phyloP scores from a whole-genome alignment of 148 eudicot species.

The Dianthus caryophyllus region DNA sequence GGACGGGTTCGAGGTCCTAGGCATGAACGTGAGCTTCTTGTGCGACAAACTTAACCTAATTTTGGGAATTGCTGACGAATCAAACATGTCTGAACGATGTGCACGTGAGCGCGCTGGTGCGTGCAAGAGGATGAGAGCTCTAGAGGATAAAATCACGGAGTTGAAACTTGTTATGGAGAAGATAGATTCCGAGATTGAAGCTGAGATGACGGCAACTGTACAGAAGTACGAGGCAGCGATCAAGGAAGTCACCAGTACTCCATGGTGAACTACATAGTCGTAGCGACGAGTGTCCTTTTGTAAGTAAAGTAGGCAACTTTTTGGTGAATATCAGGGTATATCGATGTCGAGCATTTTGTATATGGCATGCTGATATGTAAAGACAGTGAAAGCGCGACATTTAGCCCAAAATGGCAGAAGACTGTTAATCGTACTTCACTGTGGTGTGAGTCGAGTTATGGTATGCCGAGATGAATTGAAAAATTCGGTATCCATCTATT shows the following conservation, averaged over 20 bases:
- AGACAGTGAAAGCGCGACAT: no score
- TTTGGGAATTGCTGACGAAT: constrained; percentile 5
- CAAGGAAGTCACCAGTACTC: constrained; percentile 2
- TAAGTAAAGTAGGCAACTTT: no score
- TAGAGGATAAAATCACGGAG: constrained; percentile 23
- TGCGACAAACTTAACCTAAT: constrained; percentile 25
- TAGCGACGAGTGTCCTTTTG: no score
- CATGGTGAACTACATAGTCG: background rate
- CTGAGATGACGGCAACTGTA: constrained; percentile 21
- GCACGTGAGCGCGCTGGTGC: constrained; percentile 15
- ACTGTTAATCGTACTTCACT: no score
- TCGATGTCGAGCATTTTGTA: no score
- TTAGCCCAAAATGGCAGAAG: no score
- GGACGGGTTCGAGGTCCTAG: constrained; percentile 40
- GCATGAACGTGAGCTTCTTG: constrained; percentile 48
- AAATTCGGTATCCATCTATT: no score
- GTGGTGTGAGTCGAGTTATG: no score
- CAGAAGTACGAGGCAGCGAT: constrained; percentile 4
- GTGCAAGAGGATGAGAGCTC: constrained; percentile 14
- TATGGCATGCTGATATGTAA: no score
- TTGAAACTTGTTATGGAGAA: constrained; percentile 17
- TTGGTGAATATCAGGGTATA: no score
- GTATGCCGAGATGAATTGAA: no score
- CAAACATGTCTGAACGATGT: constrained; percentile 20
- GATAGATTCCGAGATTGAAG: constrained; percentile 26